Evolutionary conservation across 2,329 filamentous ascomycete genomes (phyloP).

Genomic region (Macrophomina pseudophaseolina): DNA sequence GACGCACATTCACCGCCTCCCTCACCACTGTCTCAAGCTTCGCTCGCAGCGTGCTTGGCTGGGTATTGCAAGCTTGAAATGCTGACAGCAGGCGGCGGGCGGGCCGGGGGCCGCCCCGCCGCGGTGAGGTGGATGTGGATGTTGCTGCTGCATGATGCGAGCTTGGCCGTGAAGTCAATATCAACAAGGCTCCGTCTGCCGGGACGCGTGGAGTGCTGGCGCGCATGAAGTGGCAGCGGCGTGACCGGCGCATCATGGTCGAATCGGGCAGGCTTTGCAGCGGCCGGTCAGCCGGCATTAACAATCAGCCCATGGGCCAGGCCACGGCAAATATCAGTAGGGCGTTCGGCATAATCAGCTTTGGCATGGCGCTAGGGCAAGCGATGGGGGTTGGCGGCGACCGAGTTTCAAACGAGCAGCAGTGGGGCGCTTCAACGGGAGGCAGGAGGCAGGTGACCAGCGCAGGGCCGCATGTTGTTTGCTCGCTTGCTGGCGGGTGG

Average conservation of each 20-base stretch:
- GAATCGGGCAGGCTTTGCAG: slow-evolving; percentile 5
- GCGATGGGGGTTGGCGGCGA: background rate
- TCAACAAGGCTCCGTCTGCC: slow-evolving; percentile 11
- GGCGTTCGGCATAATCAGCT: slow-evolving; percentile 22
- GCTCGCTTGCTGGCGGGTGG: slow-evolving; percentile 18
- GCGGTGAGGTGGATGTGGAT: background rate
- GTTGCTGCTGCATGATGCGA: slow-evolving; percentile 10
- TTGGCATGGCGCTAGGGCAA: slow-evolving; percentile 22
- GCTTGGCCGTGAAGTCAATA: slow-evolving; percentile 21
- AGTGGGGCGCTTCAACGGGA: slow-evolving; percentile 4
- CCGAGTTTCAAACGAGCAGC: slow-evolving; percentile 21
- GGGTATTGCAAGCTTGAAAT: background rate
- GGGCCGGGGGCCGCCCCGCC: slow-evolving; percentile 13
- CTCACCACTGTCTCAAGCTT: slow-evolving; percentile 13
- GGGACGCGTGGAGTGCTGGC: slow-evolving; percentile 4
- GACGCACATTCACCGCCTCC: slow-evolving; percentile 13
- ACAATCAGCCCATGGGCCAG: slow-evolving; percentile 24
- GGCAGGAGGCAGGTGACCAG: background rate
- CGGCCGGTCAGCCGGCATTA: slow-evolving; percentile 9
- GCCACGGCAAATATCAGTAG: slow-evolving; percentile 21
- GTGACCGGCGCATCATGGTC: slow-evolving; percentile 18
- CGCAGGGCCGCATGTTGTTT: slow-evolving; percentile 2
- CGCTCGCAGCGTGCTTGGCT: background rate
- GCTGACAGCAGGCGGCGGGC: background rate
- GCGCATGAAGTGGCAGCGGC: slow-evolving; percentile 20